These are phyloP conservation scores for Phytophthora macrochlamydospora DNA, from an alignment of 352 stramenopile species.

Conservation along the genomic window DNA sequence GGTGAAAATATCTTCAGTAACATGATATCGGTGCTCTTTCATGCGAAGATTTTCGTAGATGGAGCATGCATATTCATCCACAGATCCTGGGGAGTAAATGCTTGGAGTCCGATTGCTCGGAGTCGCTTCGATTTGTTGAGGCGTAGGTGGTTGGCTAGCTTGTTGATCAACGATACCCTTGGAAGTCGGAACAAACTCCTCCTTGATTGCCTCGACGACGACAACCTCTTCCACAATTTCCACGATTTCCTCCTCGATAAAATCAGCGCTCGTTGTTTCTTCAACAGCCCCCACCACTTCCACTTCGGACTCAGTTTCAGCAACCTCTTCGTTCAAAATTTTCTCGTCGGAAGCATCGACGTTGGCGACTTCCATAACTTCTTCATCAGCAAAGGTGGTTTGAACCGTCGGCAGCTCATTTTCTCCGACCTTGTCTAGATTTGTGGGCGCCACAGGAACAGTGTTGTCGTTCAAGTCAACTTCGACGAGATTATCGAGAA, in stretches of 20 bases:
- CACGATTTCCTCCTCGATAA: slow-evolving; percentile 3
- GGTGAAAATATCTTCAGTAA: slow-evolving; percentile 55
- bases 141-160: slow-evolving; percentile 5
- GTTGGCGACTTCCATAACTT: slow-evolving; percentile 11
- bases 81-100: slow-evolving; percentile 40
- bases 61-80: slow-evolving; percentile 59
- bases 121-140: neutral
- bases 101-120: slow-evolving; percentile 5
- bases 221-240: slow-evolving; percentile 17
- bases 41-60: slow-evolving; percentile 59
- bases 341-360: neutral
- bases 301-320: slow-evolving; percentile 8
- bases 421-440: slow-evolving; percentile 15
- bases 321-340: neutral
- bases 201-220: slow-evolving; percentile 17
- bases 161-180: slow-evolving; percentile 33
- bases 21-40: slow-evolving; percentile 50
- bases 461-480: slow-evolving; percentile 14
- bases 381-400: slow-evolving; percentile 4
- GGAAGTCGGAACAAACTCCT: slow-evolving; percentile 1
- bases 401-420: slow-evolving; percentile 12
- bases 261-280: slow-evolving; percentile 12
- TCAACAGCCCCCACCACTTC: slow-evolving; percentile 6
- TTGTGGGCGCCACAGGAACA: neutral
- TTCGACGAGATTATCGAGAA: slow-evolving; percentile 2